Percentiles rank a stretch among this genome's conserved stretches.
phyloP scores from a whole-genome alignment of 345 rosid species.

The Chamaenerion angustifolium region DNA sequence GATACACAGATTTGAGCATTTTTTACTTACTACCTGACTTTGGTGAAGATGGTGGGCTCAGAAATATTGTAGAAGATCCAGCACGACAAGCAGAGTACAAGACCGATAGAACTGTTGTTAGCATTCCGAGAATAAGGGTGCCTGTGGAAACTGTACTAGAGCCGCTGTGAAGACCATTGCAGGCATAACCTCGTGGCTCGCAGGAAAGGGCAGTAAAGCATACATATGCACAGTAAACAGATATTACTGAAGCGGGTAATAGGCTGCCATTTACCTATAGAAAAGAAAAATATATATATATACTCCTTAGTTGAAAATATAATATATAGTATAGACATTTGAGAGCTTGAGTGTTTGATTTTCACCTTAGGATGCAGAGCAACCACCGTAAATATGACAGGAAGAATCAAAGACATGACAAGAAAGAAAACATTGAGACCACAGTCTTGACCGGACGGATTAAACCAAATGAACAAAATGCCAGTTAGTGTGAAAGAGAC shows the following conservation, averaged over 20 bases:
- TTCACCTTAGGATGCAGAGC: conserved; percentile 87
- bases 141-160: conserved; percentile 64
- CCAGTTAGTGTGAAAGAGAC: conserved; percentile 72
- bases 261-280: conserved; percentile 89
- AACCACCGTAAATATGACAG: conserved; percentile 47
- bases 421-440: conserved; percentile 90
- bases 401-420: conserved; percentile 77
- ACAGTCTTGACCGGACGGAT: conserved; percentile 90
- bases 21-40: conserved; percentile 54
- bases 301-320: neutral
- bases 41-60: conserved; percentile 87
- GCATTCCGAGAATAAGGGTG: conserved; percentile 81
- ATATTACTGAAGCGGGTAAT: conserved; percentile 86
- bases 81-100: conserved; percentile 86
- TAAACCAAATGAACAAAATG: conserved; percentile 84
- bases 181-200: conserved; percentile 80
- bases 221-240: conserved; percentile 84
- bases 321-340: neutral
- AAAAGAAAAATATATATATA: conserved; percentile 1
- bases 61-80: conserved; percentile 80
- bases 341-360: neutral
- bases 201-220: conserved; percentile 96
- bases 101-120: conserved; percentile 80
- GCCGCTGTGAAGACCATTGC: conserved; percentile 78
- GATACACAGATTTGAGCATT: neutral